A percentile compares a stretch with the other conserved stretches of the same genome.
Evolutionary conservation across 2,329 filamentous ascomycete species (phyloP).

Genomic region (Aspergillus alliaceus): DNA sequence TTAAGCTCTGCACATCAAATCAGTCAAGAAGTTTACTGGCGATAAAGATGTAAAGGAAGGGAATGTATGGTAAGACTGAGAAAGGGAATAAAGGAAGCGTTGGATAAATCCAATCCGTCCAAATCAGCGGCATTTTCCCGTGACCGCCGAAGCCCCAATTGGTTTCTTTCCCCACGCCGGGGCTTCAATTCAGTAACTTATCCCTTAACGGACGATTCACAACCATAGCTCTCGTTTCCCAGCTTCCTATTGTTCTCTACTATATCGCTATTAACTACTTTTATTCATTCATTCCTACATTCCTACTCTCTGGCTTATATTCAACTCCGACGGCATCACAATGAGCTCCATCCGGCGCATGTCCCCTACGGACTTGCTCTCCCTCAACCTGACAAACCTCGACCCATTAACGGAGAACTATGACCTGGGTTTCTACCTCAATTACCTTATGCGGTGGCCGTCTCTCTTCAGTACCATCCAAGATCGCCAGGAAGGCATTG

Average conservation of each 20-base stretch:
- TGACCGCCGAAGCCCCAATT: slow-evolving; percentile 28
- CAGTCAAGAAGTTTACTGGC: background rate
- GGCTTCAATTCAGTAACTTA: background rate
- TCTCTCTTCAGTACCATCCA: slow-evolving; percentile 91
- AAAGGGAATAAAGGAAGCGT: background rate
- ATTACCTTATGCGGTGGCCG: slow-evolving; percentile 95
- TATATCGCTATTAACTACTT: background rate
- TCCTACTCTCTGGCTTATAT: too few relatives aligned
- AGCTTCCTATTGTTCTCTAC: slow-evolving; percentile 1
- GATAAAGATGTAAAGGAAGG: background rate
- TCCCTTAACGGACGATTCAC: background rate
- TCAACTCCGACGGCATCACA: slow-evolving; percentile 13
- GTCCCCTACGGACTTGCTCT: slow-evolving; percentile 78
- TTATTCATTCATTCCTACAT: background rate
- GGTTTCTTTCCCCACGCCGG: slow-evolving; percentile 5
- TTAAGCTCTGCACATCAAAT: background rate
- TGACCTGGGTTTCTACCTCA: slow-evolving; percentile 90
- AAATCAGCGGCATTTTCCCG: slow-evolving; percentile 13
- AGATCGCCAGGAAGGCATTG: slow-evolving; percentile 80
- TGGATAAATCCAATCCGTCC: background rate
- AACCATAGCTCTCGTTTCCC: background rate
- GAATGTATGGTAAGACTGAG: background rate
- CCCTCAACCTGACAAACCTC: slow-evolving; percentile 91
- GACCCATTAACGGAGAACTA: slow-evolving; percentile 98
- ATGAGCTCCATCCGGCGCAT: slow-evolving; percentile 90